Evolutionary conservation across 257 asterid species (phyloP), one percentile per base, ranked within the genome.

Genomic region (Echites panduratus): DNA sequence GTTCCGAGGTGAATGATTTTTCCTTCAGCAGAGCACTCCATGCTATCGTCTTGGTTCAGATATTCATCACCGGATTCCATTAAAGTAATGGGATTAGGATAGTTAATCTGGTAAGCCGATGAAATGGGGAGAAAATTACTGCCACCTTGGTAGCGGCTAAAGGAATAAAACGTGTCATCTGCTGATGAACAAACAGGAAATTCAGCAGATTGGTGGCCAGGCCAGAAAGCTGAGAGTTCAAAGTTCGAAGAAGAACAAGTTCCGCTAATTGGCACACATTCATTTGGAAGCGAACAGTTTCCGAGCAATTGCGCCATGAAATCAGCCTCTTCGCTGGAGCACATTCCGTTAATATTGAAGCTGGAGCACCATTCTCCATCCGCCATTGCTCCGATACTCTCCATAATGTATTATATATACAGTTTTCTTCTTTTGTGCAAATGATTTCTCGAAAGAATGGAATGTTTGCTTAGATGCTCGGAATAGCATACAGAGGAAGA

Each of bases 251-350:
- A n/a, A n/a, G n/a, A n/a, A n/a, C n/a, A n/a, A n/a, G n/a, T n/a
- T n/a, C n/a, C n/a, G n/a, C 16, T 47, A 52, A 35, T 72, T 38
- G 77, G 80, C 4, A 72, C 35, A n/a, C n/a, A n/a, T 74, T 82
- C 90, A 54, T 77, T 83, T 12, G 83, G 88, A 19, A 77, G 20
- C 0, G 88, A 69, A 66, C 78, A 81, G 40, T 83, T 88, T 40
- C 78, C 82, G 13, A 89, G 84, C 66, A 87, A 66, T 7, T 84
- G 81, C 0, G 87, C 74, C 96, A 89, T 87, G 79, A 89, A 87
- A 56, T 87, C 79, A 48, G 70, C 85, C 73, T 87, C 93, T 40
- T 82, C 92, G 0, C 64, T 71, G 12, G 76, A 77, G 54, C 72
- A 81, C 79, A 84, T 78, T 77, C 83, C 88, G n/a, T n/a, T n/a